Conservation (phyloP, 257 asterid species). For the Rauvolfia tetraphylla region DNA sequence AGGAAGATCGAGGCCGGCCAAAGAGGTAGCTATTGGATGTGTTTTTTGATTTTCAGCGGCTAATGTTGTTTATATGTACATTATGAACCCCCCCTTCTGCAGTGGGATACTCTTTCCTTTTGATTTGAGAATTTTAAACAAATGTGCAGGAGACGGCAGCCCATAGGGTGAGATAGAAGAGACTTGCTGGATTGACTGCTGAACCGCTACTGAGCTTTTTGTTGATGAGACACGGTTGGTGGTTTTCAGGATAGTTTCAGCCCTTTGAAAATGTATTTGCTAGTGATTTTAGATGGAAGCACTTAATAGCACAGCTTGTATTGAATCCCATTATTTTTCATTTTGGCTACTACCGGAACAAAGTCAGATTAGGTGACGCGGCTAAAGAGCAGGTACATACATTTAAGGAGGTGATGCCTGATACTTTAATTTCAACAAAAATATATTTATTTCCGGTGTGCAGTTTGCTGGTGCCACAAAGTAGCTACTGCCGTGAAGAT, state of each 20-base stretch:
- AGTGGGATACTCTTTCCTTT: background rate
- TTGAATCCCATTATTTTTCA: slow-evolving; percentile 17
- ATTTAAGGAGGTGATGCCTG: slow-evolving; percentile 13
- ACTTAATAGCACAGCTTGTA: slow-evolving; percentile 15
- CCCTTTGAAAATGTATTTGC: slow-evolving; percentile 18
- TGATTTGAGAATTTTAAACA: background rate
- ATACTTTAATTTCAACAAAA: background rate
- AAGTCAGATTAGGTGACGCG: slow-evolving; percentile 26
- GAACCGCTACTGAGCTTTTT: slow-evolving; percentile 30
- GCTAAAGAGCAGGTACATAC: slow-evolving; percentile 19
- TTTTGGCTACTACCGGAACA: slow-evolving; percentile 26
- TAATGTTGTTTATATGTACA: background rate
- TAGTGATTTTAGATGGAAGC: slow-evolving; percentile 17
- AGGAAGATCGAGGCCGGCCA: slow-evolving; percentile 83
- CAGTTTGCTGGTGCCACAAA: slow-evolving; percentile 3
- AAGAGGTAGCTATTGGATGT: slow-evolving; percentile 61
- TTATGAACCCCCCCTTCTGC: background rate
- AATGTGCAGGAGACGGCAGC: slow-evolving; percentile 79
- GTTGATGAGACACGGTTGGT: slow-evolving; percentile 18
- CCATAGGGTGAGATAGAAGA: slow-evolving; percentile 55
- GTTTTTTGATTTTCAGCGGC: background rate
- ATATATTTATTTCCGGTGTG: background rate
- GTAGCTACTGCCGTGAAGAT: background rate
- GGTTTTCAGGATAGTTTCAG: slow-evolving; percentile 24
- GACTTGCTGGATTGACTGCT: slow-evolving; percentile 31